Evolutionary conservation across 2,329 filamentous ascomycete genomes (phyloP).

Genomic region (Microcera coccophila): DNA sequence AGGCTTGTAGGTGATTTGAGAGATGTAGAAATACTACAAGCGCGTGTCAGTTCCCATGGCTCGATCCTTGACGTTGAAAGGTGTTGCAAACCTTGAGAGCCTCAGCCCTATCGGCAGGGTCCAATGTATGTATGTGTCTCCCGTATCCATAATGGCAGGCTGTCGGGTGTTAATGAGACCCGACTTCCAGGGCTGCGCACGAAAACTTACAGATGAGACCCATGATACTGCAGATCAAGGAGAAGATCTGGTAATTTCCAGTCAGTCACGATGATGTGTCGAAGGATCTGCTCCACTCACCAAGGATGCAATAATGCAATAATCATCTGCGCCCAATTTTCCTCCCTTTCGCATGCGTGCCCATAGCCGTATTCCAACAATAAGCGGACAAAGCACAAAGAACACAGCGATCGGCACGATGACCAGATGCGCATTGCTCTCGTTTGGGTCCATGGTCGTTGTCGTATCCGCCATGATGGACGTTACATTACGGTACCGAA

Average conservation of each 20-base stretch:
- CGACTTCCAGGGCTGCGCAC: neutral
- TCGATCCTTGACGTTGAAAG: neutral
- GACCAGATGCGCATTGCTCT: slow-evolving; percentile 21
- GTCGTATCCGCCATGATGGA: slow-evolving; percentile 10
- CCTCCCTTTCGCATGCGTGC: slow-evolving; percentile 16
- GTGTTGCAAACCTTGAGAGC: slow-evolving; percentile 14
- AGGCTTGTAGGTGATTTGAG: slow-evolving; percentile 30
- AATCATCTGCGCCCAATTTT: slow-evolving; percentile 22
- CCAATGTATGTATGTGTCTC: slow-evolving; percentile 12
- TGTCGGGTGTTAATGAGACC: slow-evolving; percentile 4
- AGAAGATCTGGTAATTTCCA: slow-evolving; percentile 7
- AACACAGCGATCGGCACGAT: slow-evolving; percentile 26
- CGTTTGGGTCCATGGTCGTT: slow-evolving; percentile 10
- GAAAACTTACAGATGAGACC: slow-evolving; percentile 14
- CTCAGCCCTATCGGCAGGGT: slow-evolving; percentile 13
- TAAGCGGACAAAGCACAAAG: slow-evolving; percentile 19
- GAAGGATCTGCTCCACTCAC: slow-evolving; percentile 7
- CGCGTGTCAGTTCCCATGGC: neutral
- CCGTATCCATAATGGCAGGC: slow-evolving; percentile 26
- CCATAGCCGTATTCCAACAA: slow-evolving; percentile 19
- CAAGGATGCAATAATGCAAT: slow-evolving; percentile 18
- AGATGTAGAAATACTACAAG: slow-evolving; percentile 23
- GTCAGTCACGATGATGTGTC: neutral
- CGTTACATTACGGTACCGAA: slow-evolving; percentile 5
- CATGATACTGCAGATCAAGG: slow-evolving; percentile 12